Evolutionary conservation across 1,284 basidiomycete genomes (phyloP), one percentile per base, ranked within the genome.

Genomic region (Xanthoconium separans): DNA sequence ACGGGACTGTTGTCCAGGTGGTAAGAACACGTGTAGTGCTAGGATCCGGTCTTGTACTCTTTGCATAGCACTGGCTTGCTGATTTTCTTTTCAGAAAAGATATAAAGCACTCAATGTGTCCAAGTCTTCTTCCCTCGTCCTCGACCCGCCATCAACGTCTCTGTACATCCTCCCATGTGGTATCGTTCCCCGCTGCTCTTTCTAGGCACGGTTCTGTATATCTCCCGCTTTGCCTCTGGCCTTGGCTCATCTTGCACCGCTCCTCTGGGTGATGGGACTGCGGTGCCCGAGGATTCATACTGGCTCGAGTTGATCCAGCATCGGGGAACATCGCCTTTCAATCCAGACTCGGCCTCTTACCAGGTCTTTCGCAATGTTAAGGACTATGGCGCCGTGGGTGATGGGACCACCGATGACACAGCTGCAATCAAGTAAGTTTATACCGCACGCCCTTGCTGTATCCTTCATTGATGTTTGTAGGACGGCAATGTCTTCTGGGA

Each of bases 281-380:
- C 65, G 10, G 44, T 56, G 20, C 22, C 61, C n/a, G 27, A 24
- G 11, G 63, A 65, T 20, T 82, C 87, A 1, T 90, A 81, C 65
- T 91, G 87, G 88, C 68, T 88, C 65, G 64, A 71, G 53, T 59
- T 57, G 4, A 66, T 68, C 33, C 6, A 44, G 5, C 86, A 89
- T 61, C 85, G 84, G 64, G 88, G 88, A 27, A 77, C 69, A 16
- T 73, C 85, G 1, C 80, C 88, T 2, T 86, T 79, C 68, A 82
- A 85, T 61, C 52, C 77, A 1, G 72, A 81, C 60, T 74, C 83
- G 0, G 61, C 65, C 37, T 63, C 70, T 2, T 93, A 92, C 64
- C 74, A 82, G 53, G 87, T 92, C 37, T 91, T 87, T 66, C 69
- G 69, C 24, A 70, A 69, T 7, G 68, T 69, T 2, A 68, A 61